Percentiles rank a stretch among this genome's conserved stretches.
Evolutionary conservation across 2,329 filamentous ascomycete species (phyloP).

Genomic region (Annulohypoxylon truncatum): DNA sequence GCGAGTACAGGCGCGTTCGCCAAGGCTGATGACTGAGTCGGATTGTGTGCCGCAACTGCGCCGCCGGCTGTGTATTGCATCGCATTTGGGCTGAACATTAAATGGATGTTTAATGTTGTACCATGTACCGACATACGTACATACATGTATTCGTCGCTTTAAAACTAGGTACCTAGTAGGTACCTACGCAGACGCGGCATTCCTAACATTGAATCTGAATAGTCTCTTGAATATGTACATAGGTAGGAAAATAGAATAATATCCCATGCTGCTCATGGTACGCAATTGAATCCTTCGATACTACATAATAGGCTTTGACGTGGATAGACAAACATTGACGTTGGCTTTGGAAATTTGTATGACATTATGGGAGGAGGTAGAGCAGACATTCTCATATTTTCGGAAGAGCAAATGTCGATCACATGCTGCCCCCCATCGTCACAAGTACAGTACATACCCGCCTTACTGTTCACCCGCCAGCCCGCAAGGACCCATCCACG

Average conservation of each 20-base stretch:
- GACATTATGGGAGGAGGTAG: constrained; percentile 1
- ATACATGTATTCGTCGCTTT: neutral
- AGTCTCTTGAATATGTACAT: too few relatives aligned
- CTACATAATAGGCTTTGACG: neutral
- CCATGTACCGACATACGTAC: too few relatives aligned
- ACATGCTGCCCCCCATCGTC: constrained; percentile 7
- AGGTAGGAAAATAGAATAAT: constrained; percentile 2
- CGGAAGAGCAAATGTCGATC: constrained; percentile 20
- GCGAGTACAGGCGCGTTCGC: neutral
- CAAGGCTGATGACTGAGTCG: constrained; percentile 8
- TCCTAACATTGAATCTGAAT: neutral
- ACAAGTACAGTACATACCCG: constrained; percentile 10
- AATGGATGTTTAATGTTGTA: neutral
- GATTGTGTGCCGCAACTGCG: constrained; percentile 3
- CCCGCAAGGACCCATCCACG: neutral
- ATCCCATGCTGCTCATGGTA: neutral
- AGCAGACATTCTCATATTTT: constrained; percentile 1
- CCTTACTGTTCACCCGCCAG: neutral
- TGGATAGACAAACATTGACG: neutral
- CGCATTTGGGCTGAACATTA: neutral
- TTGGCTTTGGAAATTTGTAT: neutral
- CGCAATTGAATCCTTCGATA: constrained; percentile 6
- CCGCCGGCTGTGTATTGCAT: neutral
- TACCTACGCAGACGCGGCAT: neutral
- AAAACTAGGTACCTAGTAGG: too few relatives aligned